These are phyloP conservation scores for Symbiodinium pilosum DNA, from an alignment of 73 alveolate genomes.

Conservation along the genomic window DNA sequence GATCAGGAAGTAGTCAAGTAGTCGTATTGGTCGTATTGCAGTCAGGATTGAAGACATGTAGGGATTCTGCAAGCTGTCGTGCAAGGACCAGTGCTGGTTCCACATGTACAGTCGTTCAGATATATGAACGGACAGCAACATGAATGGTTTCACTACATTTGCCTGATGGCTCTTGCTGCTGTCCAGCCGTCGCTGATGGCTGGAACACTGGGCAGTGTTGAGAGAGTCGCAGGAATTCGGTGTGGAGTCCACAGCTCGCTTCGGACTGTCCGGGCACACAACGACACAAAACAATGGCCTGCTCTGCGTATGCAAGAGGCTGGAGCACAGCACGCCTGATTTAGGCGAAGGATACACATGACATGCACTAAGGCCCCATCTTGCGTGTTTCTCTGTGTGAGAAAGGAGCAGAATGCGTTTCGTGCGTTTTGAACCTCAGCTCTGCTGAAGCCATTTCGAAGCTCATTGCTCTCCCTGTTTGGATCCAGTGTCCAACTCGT, in stretches of 20 bases:
- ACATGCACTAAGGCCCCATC: no score
- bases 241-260: background rate
- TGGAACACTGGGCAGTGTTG: background rate
- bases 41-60: background rate
- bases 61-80: no score
- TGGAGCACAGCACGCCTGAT: no score
- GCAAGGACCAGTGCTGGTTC: no score
- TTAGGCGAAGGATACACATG: no score
- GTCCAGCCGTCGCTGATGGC: background rate
- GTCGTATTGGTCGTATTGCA: no score
- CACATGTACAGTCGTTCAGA: no score
- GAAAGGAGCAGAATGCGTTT: background rate
- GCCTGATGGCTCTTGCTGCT: background rate
- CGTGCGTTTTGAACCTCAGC: background rate
- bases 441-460: background rate
- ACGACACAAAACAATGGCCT: no score
- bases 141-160: background rate
- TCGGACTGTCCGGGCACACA: background rate
- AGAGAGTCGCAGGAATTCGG: background rate
- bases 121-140: no score
- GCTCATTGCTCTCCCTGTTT: background rate
- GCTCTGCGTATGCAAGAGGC: no score
- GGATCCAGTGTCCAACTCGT: conserved; percentile 9
- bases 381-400: no score
- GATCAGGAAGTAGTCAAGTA: background rate